Base-by-base conservation (phyloP, 2,329 filamentous ascomycete species). In the Fusarium foetens region DNA sequence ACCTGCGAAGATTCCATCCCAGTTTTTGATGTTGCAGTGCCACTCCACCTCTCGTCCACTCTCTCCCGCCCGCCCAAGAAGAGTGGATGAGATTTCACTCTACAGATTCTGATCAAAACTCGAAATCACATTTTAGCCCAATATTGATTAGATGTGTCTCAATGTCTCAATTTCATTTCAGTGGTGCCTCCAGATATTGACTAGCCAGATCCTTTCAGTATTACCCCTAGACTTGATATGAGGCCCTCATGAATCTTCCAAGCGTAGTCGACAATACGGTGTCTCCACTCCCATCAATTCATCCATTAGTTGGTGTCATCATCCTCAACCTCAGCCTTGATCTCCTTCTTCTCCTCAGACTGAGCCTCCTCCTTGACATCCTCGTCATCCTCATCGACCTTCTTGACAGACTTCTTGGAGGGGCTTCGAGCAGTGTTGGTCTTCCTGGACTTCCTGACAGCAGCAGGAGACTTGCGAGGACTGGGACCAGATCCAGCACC, bases 391-490 rank as follows among this genome's bases (percentile, higher is more conserved):
- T 77, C 70, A 14, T 69, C 67, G n/a, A 73, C 72, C 71, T 79
- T 79, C 73, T 79, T 81, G 38, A 16, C 13, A 8, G 49, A 58
- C 72, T 78, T 80, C 78, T 81, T 82, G 45, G 76, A 76, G 0
- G 78, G 73, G 17, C 77, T 75, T 3, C 77, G 77, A 2, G 78
- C 70, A 12, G 77, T 71, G 3, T 75, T 74, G 8, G 76, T 72
- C 66, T 79, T 81, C 75, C 81, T 83, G 58, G 83, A 75, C 66
- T 78, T 81, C 42, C 63, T 65, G 11, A 78, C 70, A 3, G 71
- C 42, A 21, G 71, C 52, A 23, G 72, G 54, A 31, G 76, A 31
- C 75, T 83, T 83, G 52, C 77, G 73, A 27, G 81, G 78, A 45
- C 73, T 77, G 2, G 59, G 27, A 17, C 29, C 31, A 13, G 58